phyloP scores from a whole-genome alignment of 352 stramenopile species.

The Aphanomyces astaci region DNA sequence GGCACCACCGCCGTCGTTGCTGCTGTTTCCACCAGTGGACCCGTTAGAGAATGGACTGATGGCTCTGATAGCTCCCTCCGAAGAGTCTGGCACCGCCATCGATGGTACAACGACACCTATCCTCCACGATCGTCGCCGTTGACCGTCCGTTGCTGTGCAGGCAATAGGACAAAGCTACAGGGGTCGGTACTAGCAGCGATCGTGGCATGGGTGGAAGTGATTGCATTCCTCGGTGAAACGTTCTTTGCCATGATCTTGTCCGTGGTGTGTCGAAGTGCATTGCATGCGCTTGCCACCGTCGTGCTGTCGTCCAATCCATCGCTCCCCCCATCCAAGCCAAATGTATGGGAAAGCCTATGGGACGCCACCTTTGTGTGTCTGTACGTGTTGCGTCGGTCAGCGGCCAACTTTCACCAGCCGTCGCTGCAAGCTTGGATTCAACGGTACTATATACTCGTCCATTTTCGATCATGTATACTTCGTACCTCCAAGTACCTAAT shows the following conservation, averaged over 20 bases:
- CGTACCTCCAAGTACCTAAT: too few relatives aligned
- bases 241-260: conserved; percentile 18
- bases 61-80: not conserved
- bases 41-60: conserved; percentile 2
- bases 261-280: not conserved
- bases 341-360: not conserved
- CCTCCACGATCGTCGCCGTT: too few relatives aligned
- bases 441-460: too few relatives aligned
- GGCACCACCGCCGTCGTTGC: too few relatives aligned
- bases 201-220: conserved; percentile 18
- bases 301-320: not conserved
- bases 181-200: conserved; percentile 3
- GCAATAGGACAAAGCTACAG: not conserved
- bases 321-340: not conserved
- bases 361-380: conserved; percentile 4
- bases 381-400: conserved; percentile 7
- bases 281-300: not conserved
- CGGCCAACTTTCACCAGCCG: conserved; percentile 6
- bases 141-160: too few relatives aligned
- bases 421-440: not conserved
- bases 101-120: too few relatives aligned
- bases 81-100: not conserved
- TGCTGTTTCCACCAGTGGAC: not conserved
- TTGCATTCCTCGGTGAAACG: conserved; percentile 19
- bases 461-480: too few relatives aligned